Base-by-base conservation (phyloP, 352 stramenopile genomes). In the Phytophthora sp. region DNA sequence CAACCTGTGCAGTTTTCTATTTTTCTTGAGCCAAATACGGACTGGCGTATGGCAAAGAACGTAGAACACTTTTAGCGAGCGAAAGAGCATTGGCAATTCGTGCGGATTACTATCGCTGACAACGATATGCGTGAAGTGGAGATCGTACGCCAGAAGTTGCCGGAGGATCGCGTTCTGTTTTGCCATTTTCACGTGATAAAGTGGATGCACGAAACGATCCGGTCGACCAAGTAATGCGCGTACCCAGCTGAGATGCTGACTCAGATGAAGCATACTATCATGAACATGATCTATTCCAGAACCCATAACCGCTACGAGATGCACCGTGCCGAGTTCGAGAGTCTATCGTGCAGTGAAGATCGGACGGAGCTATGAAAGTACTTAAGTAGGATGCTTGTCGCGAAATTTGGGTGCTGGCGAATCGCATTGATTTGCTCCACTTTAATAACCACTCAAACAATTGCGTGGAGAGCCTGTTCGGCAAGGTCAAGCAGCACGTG, bases 121-220 rank as follows among this genome's bases (percentile, higher is more conserved):
- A 67, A 67, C 18, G 59, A 67, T 30, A 52, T 62, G 30, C 9
- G 26, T 6, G 59, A 57, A 7, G 41, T 57, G 0, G 39, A 57
- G 2, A 23, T 66, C 1, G 42, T 66, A 2, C 2, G 16, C 4
- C 23, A 50, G 30, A 67, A 60, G 18, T 20, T 67, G 1, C 50
- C 23, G 3, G 42, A 57, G 24, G 42, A 24, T 1, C 16, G 50
- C 2, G 26, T 47, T 0, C 21, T 66, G 4, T 13, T 39, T 3
- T 62, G 60, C 42, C 60, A 62, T 20, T 62, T 68, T 26, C 42
- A 54, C 12, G 51, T 57, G 1, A 62, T 68, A 4, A 68, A 68
- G 24, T 61, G 41, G 50, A n/a, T 61, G 18, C 49, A 67, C 15
- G 27, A 67, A 13, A 47, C 7, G 0, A 57, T 62, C 16, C 50